Percentiles rank a stretch among this genome's conserved stretches.
Evolutionary conservation across 371 early-diverging fungal species (phyloP).

Genomic region (Syncephalastrum monosporum): DNA sequence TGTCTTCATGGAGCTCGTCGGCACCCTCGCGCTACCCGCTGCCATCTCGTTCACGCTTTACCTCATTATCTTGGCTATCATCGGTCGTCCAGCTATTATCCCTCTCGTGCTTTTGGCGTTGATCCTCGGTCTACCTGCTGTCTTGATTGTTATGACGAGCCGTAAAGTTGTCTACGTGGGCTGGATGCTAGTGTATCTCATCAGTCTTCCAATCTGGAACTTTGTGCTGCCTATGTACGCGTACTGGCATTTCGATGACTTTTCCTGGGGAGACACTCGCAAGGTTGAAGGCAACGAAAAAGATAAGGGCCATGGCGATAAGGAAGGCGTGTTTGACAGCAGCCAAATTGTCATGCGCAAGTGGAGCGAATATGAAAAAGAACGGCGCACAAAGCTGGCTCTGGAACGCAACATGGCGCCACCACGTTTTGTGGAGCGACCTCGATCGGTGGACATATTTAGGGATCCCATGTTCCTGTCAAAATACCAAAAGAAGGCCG

Average conservation of each 20-base stretch:
- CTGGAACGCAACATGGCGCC: conserved; percentile 20
- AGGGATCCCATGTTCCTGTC: conserved; percentile 10
- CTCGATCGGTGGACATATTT: conserved; percentile 18
- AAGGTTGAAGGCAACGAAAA: conserved; percentile 64
- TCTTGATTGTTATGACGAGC: conserved; percentile 91
- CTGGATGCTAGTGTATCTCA: conserved; percentile 95
- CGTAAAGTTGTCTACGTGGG: conserved; percentile 87
- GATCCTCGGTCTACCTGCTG: conserved; percentile 91
- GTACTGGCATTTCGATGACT: conserved; percentile 99
- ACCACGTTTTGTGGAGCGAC: conserved; percentile 23
- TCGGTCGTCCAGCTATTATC: conserved; percentile 63
- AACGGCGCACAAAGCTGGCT: conserved; percentile 20
- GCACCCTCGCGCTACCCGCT: conserved; percentile 96
- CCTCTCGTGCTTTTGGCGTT: conserved; percentile 78
- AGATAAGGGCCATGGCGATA: conserved; percentile 55
- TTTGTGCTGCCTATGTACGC: conserved; percentile 96
- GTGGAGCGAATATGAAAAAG: conserved; percentile 68
- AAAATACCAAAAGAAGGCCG: neutral
- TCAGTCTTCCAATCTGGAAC: conserved; percentile 98
- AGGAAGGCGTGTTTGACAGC: conserved; percentile 66
- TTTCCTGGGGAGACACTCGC: conserved; percentile 98
- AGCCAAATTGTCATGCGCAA: conserved; percentile 65
- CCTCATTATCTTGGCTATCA: conserved; percentile 60
- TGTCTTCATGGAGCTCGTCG: conserved; percentile 96
- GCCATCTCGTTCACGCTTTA: conserved; percentile 94